phyloP scores from a whole-genome alignment of 1,284 basidiomycete species.

The Papiliotrema laurentii region DNA sequence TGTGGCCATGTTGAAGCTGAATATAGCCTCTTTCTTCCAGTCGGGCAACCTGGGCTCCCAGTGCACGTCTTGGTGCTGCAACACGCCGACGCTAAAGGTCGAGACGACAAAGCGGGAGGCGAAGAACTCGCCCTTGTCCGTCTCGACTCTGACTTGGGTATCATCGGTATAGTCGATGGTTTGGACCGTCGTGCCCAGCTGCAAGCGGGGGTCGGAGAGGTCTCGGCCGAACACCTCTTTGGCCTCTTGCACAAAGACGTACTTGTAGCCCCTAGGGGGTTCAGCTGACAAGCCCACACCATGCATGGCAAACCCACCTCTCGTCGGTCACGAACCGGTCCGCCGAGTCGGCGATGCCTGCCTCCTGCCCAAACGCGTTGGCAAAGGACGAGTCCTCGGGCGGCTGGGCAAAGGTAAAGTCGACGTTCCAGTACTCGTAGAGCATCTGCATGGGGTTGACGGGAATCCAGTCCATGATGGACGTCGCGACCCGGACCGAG shows the following conservation, averaged over 20 bases:
- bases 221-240: constrained; percentile 61
- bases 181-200: constrained; percentile 56
- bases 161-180: constrained; percentile 52
- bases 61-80: constrained; percentile 59
- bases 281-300: neutral
- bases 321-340: constrained; percentile 22
- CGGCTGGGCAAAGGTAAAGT: constrained; percentile 18
- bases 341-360: constrained; percentile 11
- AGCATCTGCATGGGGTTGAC: constrained; percentile 11
- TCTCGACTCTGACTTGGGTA: constrained; percentile 50
- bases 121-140: constrained; percentile 49
- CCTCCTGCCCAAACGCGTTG: constrained; percentile 22
- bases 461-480: constrained; percentile 24
- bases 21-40: constrained; percentile 65
- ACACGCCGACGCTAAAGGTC: constrained; percentile 57
- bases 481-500: constrained; percentile 16
- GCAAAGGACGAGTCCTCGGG: constrained; percentile 17
- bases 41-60: constrained; percentile 58
- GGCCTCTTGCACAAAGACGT: constrained; percentile 56
- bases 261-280: constrained; percentile 54
- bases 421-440: constrained; percentile 26
- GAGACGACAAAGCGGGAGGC: constrained; percentile 57
- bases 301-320: constrained; percentile 8
- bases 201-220: constrained; percentile 51
- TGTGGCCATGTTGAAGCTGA: constrained; percentile 61